Percentiles rank a stretch among this genome's conserved stretches.
Conservation (phyloP, 31 red algal genomes). For the Porphyra umbilicalis region DNA sequence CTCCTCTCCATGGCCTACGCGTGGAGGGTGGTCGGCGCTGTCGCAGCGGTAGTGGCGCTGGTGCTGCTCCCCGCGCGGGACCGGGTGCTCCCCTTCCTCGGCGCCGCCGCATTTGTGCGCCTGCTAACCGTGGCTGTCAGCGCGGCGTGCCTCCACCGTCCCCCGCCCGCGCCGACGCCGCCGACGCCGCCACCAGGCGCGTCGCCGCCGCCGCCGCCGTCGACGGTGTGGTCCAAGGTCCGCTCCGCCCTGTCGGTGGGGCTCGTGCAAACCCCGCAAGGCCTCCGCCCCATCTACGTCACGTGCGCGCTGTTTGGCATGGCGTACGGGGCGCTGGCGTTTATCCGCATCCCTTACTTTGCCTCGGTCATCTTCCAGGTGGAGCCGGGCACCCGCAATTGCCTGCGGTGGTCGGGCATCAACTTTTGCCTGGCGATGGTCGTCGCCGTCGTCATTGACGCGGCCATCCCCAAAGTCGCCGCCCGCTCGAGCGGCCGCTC, state of each 20-base stretch:
- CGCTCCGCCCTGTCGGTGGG: background rate
- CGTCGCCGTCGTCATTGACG: background rate
- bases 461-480: background rate
- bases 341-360: background rate
- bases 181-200: background rate
- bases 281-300: background rate
- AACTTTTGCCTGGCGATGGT: background rate
- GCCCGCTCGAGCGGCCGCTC: background rate
- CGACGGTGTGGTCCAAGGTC: background rate
- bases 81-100: background rate
- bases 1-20: background rate
- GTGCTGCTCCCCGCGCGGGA: background rate
- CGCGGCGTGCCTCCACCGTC: background rate
- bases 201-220: background rate
- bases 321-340: background rate
- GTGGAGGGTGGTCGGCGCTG: background rate
- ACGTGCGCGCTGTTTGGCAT: background rate
- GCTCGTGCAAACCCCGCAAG: background rate
- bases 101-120: background rate
- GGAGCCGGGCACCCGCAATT: background rate
- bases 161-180: background rate
- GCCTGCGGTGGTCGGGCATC: background rate
- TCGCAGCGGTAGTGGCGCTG: background rate
- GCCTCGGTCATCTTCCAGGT: background rate
- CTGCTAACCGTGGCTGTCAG: background rate